Percentiles rank a stretch among this genome's conserved stretches.
phyloP scores from a whole-genome alignment of 2,329 filamentous ascomycete genomes.

The Aspergillus sp. region DNA sequence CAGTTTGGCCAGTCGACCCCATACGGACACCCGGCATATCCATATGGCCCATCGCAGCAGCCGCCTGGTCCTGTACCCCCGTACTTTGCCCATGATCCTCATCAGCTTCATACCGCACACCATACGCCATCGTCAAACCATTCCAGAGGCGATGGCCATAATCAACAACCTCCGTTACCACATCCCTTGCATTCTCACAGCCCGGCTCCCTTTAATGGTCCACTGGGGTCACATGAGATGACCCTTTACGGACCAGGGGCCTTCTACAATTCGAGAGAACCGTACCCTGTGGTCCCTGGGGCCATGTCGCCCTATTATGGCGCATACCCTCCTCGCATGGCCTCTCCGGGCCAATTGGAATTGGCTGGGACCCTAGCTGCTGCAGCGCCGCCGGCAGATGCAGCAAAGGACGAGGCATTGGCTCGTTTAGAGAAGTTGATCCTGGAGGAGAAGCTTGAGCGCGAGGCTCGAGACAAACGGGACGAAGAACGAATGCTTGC shows the following conservation, averaged over 20 bases:
- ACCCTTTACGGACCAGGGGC: slow-evolving; percentile 35
- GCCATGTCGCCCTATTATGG: slow-evolving; percentile 39
- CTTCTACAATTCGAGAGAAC: slow-evolving; percentile 36
- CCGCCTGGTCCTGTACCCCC: slow-evolving; percentile 26
- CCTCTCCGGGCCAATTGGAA: slow-evolving; percentile 32
- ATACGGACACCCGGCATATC: slow-evolving; percentile 28
- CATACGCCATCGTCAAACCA: slow-evolving; percentile 20
- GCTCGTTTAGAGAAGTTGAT: slow-evolving; percentile 62
- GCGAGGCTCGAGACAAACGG: slow-evolving; percentile 37
- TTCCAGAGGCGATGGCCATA: slow-evolving; percentile 29
- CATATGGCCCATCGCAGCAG: slow-evolving; percentile 30
- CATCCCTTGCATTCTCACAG: slow-evolving; percentile 27
- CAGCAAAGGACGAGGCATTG: slow-evolving; percentile 56
- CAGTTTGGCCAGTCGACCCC: slow-evolving; percentile 22
- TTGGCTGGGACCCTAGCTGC: slow-evolving; percentile 21
- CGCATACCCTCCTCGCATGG: slow-evolving; percentile 34
- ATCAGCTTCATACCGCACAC: slow-evolving; percentile 26
- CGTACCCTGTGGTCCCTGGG: slow-evolving; percentile 32
- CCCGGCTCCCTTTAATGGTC: slow-evolving; percentile 29
- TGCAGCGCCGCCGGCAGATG: slow-evolving; percentile 44
- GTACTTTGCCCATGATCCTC: slow-evolving; percentile 29
- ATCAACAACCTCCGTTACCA: slow-evolving; percentile 29
- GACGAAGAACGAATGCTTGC: slow-evolving; percentile 41
- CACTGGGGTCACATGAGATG: slow-evolving; percentile 36
- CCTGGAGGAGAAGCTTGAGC: slow-evolving; percentile 42